Evolutionary conservation across 2,329 filamentous ascomycete species (phyloP).

Genomic region (Calonectria pteridis): DNA sequence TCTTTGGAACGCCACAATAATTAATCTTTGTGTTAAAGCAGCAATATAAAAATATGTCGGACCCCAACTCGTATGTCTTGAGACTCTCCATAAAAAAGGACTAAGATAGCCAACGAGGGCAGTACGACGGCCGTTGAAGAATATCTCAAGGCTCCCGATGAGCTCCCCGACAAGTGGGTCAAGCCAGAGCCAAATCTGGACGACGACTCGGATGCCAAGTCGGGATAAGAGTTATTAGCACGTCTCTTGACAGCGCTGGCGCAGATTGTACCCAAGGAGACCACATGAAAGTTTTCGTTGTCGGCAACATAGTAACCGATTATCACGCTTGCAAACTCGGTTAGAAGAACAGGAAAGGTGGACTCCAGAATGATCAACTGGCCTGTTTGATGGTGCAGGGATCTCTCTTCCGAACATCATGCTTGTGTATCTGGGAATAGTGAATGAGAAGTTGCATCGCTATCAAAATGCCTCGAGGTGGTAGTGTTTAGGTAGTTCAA

Average conservation of each 20-base stretch:
- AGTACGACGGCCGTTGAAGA: conserved; percentile 15
- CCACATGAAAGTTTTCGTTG: neutral
- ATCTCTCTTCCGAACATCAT: neutral
- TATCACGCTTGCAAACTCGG: neutral
- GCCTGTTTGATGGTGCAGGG: neutral
- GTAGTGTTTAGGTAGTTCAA: neutral
- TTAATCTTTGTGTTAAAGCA: neutral
- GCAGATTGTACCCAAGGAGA: neutral
- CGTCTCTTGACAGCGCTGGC: neutral
- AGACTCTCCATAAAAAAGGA: neutral
- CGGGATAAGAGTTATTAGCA: neutral
- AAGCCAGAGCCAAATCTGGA: neutral
- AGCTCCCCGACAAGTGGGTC: conserved; percentile 33
- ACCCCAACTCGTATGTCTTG: conserved; percentile 10
- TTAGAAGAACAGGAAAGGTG: neutral
- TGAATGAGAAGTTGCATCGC: neutral
- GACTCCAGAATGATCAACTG: neutral
- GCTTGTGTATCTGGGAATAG: neutral
- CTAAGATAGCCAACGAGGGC: conserved; percentile 16
- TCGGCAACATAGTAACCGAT: neutral
- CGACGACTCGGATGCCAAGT: neutral
- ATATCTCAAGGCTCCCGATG: conserved; percentile 10
- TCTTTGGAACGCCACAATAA: neutral
- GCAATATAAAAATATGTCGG: conserved; percentile 4
- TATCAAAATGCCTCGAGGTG: neutral